A percentile compares a stretch with the other conserved stretches of the same genome.
These are phyloP conservation scores for Spiromastix sp. DNA, from an alignment of 2,329 filamentous ascomycete species.

Conservation along the genomic window DNA sequence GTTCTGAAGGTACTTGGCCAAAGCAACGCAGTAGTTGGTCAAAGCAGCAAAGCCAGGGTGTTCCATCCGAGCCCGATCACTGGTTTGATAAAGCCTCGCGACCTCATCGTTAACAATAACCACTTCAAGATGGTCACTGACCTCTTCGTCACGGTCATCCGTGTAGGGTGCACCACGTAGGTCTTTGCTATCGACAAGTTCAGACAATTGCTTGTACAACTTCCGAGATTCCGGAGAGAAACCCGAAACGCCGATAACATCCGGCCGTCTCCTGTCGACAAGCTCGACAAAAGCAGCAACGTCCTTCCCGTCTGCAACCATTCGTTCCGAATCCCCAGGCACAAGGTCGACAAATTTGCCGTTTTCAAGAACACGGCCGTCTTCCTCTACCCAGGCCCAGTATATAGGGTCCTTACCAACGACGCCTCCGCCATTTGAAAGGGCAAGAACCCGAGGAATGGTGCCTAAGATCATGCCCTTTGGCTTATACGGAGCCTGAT, in stretches of 20 bases:
- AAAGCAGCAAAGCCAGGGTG: constrained; percentile 71
- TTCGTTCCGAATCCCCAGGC: constrained; percentile 54
- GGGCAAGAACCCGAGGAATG: constrained; percentile 70
- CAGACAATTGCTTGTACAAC: constrained; percentile 69
- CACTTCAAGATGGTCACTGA: constrained; percentile 73
- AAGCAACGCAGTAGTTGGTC: constrained; percentile 77
- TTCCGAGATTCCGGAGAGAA: constrained; percentile 80
- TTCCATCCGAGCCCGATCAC: constrained; percentile 64
- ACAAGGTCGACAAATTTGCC: constrained; percentile 76
- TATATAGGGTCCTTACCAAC: constrained; percentile 65
- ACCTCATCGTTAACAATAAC: constrained; percentile 94
- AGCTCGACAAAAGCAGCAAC: constrained; percentile 66
- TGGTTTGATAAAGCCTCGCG: constrained; percentile 90
- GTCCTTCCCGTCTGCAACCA: constrained; percentile 53
- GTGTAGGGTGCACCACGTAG: constrained; percentile 74
- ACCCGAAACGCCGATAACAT: constrained; percentile 82
- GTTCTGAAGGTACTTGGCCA: constrained; percentile 88
- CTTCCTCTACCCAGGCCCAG: constrained; percentile 90
- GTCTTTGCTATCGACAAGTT: constrained; percentile 65
- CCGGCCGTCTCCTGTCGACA: constrained; percentile 68
- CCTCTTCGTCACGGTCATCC: constrained; percentile 67
- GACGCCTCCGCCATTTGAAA: constrained; percentile 77
- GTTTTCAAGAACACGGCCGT: constrained; percentile 78
- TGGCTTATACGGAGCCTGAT: constrained; percentile 93
- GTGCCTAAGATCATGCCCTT: constrained; percentile 87